Percentiles rank a stretch among this genome's conserved stretches.
Evolutionary conservation across 1,284 basidiomycete species (phyloP).

Genomic region (Ganoderma resinaceum): DNA sequence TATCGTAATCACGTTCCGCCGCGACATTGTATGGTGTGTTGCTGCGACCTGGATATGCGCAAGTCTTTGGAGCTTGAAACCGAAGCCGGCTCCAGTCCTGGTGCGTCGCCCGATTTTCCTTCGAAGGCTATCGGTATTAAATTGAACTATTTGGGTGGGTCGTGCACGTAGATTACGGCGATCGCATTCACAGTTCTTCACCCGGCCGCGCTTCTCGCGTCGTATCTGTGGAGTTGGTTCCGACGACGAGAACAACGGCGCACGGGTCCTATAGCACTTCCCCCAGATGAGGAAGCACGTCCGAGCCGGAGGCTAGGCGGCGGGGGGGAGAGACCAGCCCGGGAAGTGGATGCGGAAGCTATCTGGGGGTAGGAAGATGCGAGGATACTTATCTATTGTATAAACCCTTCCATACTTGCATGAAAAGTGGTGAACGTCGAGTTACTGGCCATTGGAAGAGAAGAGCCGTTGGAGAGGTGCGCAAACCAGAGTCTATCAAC

Average conservation of each 20-base stretch:
- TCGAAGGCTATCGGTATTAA: not conserved
- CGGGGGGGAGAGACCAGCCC: slow-evolving; percentile 30
- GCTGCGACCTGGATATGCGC: slow-evolving; percentile 75
- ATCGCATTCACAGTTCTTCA: slow-evolving; percentile 67
- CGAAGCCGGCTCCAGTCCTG: slow-evolving; percentile 67
- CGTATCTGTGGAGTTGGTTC: slow-evolving; percentile 47
- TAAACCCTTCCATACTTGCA: not conserved
- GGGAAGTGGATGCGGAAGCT: slow-evolving; percentile 40
- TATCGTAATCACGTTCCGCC: slow-evolving; percentile 57
- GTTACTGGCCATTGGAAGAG: too few species aligned
- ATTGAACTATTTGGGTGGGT: not conserved
- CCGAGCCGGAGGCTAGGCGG: slow-evolving; percentile 9
- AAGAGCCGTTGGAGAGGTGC: not conserved
- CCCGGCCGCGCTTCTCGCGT: slow-evolving; percentile 57
- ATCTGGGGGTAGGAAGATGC: slow-evolving; percentile 33
- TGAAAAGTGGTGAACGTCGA: not conserved
- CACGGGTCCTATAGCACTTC: slow-evolving; percentile 51
- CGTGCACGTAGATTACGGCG: slow-evolving; percentile 53
- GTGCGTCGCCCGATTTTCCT: slow-evolving; percentile 47
- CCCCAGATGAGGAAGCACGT: slow-evolving; percentile 43
- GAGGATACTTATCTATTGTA: not conserved
- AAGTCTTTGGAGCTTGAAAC: slow-evolving; percentile 63
- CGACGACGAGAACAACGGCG: slow-evolving; percentile 30
- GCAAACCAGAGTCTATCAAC: too few species aligned
- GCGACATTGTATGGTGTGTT: slow-evolving; percentile 76